Conservation (phyloP, 768 basidiomycete genomes). For the Xerocomellus dryophilus region DNA sequence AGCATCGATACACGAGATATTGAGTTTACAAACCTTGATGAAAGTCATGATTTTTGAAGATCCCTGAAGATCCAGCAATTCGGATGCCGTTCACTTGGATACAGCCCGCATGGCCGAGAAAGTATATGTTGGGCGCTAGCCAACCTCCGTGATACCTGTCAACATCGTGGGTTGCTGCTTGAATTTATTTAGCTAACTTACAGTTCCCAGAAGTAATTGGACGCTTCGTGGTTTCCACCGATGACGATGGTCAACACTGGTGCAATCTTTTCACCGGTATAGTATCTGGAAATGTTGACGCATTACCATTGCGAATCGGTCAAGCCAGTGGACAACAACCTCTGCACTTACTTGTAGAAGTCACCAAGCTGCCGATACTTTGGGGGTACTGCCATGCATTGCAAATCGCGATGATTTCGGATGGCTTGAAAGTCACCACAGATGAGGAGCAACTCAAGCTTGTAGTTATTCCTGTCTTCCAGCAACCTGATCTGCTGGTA, state of each 20-base stretch:
- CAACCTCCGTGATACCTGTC: constrained; percentile 92
- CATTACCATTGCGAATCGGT: not conserved
- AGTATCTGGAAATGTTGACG: constrained; percentile 57
- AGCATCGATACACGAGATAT: not conserved
- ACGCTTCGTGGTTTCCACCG: constrained; percentile 97
- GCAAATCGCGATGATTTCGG: constrained; percentile 78
- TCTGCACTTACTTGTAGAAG: constrained; percentile 64
- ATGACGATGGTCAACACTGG: constrained; percentile 90
- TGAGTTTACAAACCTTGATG: constrained; percentile 45
- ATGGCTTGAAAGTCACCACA: constrained; percentile 97
- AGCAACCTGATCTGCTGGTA: constrained; percentile 67
- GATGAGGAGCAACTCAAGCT: constrained; percentile 82
- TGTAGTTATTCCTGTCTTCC: constrained; percentile 58
- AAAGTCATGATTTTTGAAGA: constrained; percentile 80
- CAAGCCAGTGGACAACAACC: not conserved
- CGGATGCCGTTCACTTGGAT: constrained; percentile 84
- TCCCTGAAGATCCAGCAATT: constrained; percentile 90
- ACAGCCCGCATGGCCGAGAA: constrained; percentile 87
- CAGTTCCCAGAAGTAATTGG: constrained; percentile 96
- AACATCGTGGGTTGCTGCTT: constrained; percentile 5
- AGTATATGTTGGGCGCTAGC: constrained; percentile 96
- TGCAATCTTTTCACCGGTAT: constrained; percentile 76
- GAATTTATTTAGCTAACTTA: constrained; percentile 37
- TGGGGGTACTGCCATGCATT: constrained; percentile 86
- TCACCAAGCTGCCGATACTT: constrained; percentile 85